phyloP scores from a whole-genome alignment of 2,329 filamentous ascomycete species.

The Ceratocystis colombiana region DNA sequence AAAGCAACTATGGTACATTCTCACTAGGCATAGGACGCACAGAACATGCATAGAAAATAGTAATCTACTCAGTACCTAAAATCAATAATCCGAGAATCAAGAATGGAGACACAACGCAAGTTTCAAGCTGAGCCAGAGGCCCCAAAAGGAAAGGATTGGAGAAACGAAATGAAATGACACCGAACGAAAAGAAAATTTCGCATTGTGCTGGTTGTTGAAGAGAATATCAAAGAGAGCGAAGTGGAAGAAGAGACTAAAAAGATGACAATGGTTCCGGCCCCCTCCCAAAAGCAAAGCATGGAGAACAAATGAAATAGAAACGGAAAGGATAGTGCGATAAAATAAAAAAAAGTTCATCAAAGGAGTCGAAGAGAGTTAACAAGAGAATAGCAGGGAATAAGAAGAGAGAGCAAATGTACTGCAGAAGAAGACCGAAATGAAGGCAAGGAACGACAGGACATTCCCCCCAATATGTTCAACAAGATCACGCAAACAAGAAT shows the following conservation, averaged over 20 bases:
- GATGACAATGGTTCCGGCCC: slow-evolving; percentile 5
- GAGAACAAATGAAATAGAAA: slow-evolving; percentile 17
- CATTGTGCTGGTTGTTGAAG: background rate
- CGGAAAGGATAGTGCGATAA: slow-evolving; percentile 8
- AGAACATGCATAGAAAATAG: background rate
- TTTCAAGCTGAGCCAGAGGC: too few species aligned
- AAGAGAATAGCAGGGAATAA: background rate
- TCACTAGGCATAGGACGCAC: background rate
- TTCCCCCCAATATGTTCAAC: background rate
- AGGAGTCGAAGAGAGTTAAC: background rate
- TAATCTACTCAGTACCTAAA: background rate
- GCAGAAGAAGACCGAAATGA: slow-evolving; percentile 7
- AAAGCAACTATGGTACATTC: too few species aligned
- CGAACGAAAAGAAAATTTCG: background rate
- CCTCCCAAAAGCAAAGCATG: slow-evolving; percentile 12
- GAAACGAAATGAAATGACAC: background rate
- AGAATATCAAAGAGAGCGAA: slow-evolving; percentile 11
- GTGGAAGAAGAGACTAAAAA: slow-evolving; percentile 1
- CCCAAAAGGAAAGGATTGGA: background rate
- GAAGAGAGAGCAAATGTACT: slow-evolving; percentile 7
- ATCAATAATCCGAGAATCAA: background rate
- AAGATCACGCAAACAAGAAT: background rate
- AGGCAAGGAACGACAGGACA: background rate
- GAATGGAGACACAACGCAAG: background rate
- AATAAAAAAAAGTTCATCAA: slow-evolving; percentile 14